Percentiles rank a stretch among this genome's conserved stretches.
Evolutionary conservation across 169 alveolate species (phyloP).

Genomic region (Eimeria acervulina): DNA sequence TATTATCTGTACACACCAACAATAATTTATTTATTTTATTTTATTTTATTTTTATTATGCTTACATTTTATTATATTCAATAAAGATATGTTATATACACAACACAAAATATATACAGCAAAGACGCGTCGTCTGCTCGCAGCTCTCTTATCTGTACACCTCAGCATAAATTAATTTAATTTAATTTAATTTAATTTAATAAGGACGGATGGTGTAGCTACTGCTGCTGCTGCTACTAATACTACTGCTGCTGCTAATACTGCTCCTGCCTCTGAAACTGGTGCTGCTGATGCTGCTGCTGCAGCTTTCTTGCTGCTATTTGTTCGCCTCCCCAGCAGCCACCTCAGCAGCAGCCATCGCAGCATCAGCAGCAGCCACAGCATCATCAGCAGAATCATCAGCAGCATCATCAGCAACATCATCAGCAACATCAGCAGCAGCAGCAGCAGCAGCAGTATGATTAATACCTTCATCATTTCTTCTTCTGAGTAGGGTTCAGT

Average conservation of each 20-base stretch:
- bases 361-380: slow-evolving; percentile 28
- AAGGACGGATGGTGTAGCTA: too few relatives aligned
- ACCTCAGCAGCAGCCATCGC: background rate
- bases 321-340: background rate
- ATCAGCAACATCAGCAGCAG: background rate
- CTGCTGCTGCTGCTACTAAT: too few relatives aligned
- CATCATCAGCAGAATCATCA: slow-evolving; percentile 29
- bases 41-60: too few relatives aligned
- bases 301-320: background rate
- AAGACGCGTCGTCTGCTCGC: slow-evolving; percentile 98
- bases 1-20: slow-evolving; percentile 91
- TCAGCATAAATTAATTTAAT: too few relatives aligned
- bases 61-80: too few relatives aligned
- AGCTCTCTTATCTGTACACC: slow-evolving; percentile 94
- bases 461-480: slow-evolving; percentile 89
- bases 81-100: too few relatives aligned
- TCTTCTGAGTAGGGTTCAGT: slow-evolving; percentile 97
- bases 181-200: too few relatives aligned
- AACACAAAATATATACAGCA: too few relatives aligned
- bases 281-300: too few relatives aligned
- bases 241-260: too few relatives aligned
- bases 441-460: background rate
- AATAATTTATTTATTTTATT: too few relatives aligned
- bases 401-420: background rate
- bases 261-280: too few relatives aligned